Percentiles rank a stretch among this genome's conserved stretches.
Conservation (phyloP, 192 early-diverging fungal genomes). For the Lobulomyces angularis region DNA sequence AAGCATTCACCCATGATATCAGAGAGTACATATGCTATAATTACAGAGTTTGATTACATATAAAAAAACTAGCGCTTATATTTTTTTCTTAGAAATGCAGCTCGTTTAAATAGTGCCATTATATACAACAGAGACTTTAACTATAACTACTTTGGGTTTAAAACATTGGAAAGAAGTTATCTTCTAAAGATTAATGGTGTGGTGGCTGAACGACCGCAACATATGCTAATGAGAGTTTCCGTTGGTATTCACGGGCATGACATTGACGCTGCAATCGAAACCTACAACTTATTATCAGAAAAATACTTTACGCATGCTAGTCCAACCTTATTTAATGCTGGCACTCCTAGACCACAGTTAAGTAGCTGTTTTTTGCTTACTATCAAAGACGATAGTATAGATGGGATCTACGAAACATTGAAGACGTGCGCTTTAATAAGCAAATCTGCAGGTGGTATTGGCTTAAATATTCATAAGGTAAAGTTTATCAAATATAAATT, state of each 20-base stretch:
- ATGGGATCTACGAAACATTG: conserved; percentile 96
- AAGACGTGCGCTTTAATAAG: conserved; percentile 96
- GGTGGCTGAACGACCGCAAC: conserved; percentile 90
- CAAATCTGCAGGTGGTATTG: conserved; percentile 95
- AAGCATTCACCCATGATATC: conserved; percentile 87
- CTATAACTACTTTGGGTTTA: conserved; percentile 99
- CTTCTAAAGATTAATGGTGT: conserved; percentile 75
- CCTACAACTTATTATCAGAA: conserved; percentile 84
- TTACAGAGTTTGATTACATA: too few species aligned
- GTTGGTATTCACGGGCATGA: conserved; percentile 93
- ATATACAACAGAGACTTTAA: conserved; percentile 95
- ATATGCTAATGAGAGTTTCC: conserved; percentile 95
- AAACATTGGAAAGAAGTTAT: conserved; percentile 95
- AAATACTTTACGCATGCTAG: conserved; percentile 94
- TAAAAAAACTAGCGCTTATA: too few species aligned
- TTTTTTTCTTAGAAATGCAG: conserved; percentile 57
- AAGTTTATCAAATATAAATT: not conserved
- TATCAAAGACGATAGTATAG: conserved; percentile 93
- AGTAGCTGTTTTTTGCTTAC: conserved; percentile 91
- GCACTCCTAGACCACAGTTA: conserved; percentile 88
- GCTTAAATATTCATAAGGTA: conserved; percentile 95
- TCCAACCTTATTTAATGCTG: conserved; percentile 96
- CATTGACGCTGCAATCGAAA: conserved; percentile 84
- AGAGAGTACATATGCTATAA: conserved; percentile 56
- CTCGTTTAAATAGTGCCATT: conserved; percentile 83